Base-by-base conservation (phyloP, 257 asterid genomes). In the Lycium ferocissimum region DNA sequence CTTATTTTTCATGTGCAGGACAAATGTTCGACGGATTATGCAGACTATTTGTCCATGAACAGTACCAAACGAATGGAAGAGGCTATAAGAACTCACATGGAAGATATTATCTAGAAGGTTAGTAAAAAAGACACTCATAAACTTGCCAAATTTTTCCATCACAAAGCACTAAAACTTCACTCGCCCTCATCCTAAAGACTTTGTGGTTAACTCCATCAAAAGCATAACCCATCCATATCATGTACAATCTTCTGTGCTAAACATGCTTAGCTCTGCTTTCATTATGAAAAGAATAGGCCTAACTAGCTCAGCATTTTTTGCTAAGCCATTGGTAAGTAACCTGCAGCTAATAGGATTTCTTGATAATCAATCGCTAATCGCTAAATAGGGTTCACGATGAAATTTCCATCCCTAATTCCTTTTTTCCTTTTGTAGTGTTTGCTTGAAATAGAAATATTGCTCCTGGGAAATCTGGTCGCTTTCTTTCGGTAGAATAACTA, bases 61-160 rank as follows among this genome's bases (percentile, higher is more conserved):
- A 45, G 89, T 91, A 75, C 94, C 94, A 35, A 89, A 56, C 84
- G 88, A 86, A 59, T 91, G 94, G 92, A 81, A 89, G 87, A 85
- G 38, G 38, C 12, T 87, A 37, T 89, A 85, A 86, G 82, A 70
- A 22, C 57, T 20, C 81, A 20, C 20, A 33, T n/a, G 40, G 61
- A 73, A 20, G 61, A 73, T 47, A 73, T 73, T 47, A 73, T 73
- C 37, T 0, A 43, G 4, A 75, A 47, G 62, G 81, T 75, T 20
- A 49, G 81, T 7, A 0, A 75, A 22, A 17, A 49, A 12, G 45
- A 13, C 62, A 49, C 20, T 20, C 38, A 10, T 9, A 49, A 73
- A 45, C 80, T 43, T 45, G 79, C 5, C 5, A 72, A 56, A 10
- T 45, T 45, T 45, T n/a, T 0, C 5, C 58, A 10, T 72, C 5